Percentiles rank a stretch among this genome's conserved stretches.
phyloP scores from a whole-genome alignment of 2,329 filamentous ascomycete genomes.

The Grosmannia serpens region DNA sequence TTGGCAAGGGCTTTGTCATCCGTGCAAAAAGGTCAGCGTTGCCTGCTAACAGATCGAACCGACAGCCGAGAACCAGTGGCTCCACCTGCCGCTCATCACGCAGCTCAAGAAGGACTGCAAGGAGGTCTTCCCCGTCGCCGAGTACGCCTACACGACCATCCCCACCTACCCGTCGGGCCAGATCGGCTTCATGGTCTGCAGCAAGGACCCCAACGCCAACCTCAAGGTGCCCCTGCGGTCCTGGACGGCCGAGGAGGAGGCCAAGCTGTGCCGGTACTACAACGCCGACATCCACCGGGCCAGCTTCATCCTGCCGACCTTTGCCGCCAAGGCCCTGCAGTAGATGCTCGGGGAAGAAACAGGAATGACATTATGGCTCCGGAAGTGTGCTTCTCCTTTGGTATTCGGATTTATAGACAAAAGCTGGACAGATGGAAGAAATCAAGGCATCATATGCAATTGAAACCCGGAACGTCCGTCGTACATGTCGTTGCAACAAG shows the following conservation, averaged over 20 bases:
- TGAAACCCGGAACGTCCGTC: too few species aligned
- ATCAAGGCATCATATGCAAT: too few species aligned
- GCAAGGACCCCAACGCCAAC: conserved; percentile 79
- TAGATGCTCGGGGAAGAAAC: conserved; percentile 19
- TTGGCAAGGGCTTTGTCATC: not conserved
- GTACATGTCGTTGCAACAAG: too few species aligned
- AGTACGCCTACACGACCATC: conserved; percentile 99
- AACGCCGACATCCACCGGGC: conserved; percentile 94
- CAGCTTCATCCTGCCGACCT: conserved; percentile 84
- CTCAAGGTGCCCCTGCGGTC: conserved; percentile 73
- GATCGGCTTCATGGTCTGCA: conserved; percentile 99
- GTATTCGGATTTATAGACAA: not conserved
- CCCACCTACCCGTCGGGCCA: conserved; percentile 98
- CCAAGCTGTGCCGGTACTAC: conserved; percentile 91
- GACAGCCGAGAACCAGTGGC: conserved; percentile 97
- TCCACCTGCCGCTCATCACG: conserved; percentile 86
- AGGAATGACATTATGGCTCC: not conserved
- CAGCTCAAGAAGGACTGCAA: conserved; percentile 95
- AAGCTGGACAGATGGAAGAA: not conserved
- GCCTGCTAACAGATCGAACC: not conserved
- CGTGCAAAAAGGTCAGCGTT: not conserved
- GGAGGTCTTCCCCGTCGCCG: conserved; percentile 92
- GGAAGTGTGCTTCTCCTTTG: not conserved
- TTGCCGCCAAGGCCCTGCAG: conserved; percentile 68
- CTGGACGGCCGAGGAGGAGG: conserved; percentile 81